phyloP scores from a whole-genome alignment of 179 eudicot species.

The Sideroxylon spinosum region DNA sequence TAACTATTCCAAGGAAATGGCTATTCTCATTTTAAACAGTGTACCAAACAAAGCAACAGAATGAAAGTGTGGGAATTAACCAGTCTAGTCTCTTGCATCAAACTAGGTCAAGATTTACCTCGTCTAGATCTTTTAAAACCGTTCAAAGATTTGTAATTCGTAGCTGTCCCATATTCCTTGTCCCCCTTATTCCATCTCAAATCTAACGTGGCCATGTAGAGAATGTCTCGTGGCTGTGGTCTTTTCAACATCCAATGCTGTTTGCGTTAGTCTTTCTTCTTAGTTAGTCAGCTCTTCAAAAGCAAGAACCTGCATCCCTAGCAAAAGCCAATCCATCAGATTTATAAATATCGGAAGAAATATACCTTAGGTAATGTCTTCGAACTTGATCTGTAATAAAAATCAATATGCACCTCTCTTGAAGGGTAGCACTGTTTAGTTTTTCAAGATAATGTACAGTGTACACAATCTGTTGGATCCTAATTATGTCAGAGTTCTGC shows the following conservation, averaged over 20 bases:
- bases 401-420: neutral
- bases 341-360: neutral
- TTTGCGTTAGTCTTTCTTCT: neutral
- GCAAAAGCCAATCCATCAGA: neutral
- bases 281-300: neutral
- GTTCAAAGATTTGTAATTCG: slow-evolving; percentile 6
- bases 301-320: slow-evolving; percentile 3
- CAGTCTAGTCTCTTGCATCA: too few relatives aligned
- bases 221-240: neutral
- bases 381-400: neutral
- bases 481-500: slow-evolving; percentile 2
- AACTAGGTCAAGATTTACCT: slow-evolving; percentile 21
- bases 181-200: too few relatives aligned
- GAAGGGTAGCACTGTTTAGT: neutral
- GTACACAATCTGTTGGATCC: slow-evolving; percentile 2
- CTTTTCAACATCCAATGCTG: neutral
- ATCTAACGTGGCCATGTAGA: too few relatives aligned
- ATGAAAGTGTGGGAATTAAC: too few relatives aligned
- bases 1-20: too few relatives aligned
- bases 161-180: too few relatives aligned
- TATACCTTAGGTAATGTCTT: neutral
- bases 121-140: slow-evolving; percentile 43
- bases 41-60: too few relatives aligned
- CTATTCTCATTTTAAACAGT: too few relatives aligned
- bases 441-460: neutral